phyloP scores from a whole-genome alignment of 169 alveolate species.

The Cryptosporidium xiaoi region DNA sequence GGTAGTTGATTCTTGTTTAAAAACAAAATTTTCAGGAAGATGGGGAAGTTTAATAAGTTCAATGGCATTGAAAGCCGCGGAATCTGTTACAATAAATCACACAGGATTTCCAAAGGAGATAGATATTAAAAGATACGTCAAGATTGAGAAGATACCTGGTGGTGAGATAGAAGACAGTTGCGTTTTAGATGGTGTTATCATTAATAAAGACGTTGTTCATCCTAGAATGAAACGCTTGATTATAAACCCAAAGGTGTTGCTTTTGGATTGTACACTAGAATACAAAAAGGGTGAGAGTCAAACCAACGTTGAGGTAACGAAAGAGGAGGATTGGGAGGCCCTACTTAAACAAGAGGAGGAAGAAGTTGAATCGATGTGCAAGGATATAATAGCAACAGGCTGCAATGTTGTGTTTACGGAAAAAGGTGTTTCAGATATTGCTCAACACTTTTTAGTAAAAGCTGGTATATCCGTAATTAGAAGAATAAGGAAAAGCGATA shows the following conservation, averaged over 20 bases:
- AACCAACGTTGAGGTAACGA: conserved; percentile 96
- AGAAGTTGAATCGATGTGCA: conserved; percentile 96
- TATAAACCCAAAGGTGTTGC: conserved; percentile 92
- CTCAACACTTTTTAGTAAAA: conserved; percentile 96
- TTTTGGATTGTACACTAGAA: conserved; percentile 98
- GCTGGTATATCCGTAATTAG: conserved; percentile 93
- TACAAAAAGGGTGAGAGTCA: conserved; percentile 98
- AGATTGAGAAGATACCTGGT: conserved; percentile 99
- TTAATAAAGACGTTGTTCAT: conserved; percentile 97
- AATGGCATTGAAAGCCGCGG: conserved; percentile 95
- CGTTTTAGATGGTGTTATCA: conserved; percentile 97
- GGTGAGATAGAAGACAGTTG: conserved; percentile 95
- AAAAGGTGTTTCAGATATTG: conserved; percentile 96
- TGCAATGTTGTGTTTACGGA: conserved; percentile 98
- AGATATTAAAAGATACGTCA: conserved; percentile 95
- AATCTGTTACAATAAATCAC: conserved; percentile 84
- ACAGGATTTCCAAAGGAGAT: conserved; percentile 87
- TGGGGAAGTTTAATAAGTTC: conserved; percentile 94
- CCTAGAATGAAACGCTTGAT: conserved; percentile 96
- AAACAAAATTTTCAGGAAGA: conserved; percentile 93
- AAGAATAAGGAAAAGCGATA: conserved; percentile 95
- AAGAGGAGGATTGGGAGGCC: conserved; percentile 95
- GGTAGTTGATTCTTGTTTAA: conserved; percentile 87
- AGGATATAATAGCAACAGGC: conserved; percentile 92
- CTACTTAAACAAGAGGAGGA: conserved; percentile 95